Evolutionary conservation across 495 filamentous ascomycete species (phyloP).

Genomic region (Neurospora pannonica): DNA sequence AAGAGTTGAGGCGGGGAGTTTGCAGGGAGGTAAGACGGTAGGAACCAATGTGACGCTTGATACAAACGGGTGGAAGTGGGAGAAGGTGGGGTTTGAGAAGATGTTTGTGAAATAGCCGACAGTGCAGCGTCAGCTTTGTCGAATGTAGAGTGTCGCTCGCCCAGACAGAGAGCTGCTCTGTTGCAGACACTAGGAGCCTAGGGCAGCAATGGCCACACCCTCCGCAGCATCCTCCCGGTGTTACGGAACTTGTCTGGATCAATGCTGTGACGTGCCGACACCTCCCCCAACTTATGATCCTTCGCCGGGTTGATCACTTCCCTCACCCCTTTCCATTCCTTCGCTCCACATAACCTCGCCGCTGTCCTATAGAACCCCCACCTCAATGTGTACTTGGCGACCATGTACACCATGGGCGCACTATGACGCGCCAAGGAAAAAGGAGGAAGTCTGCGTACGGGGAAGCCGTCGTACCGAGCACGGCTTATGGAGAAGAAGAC

Average conservation of each 20-base stretch:
- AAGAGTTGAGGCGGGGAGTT: constrained; percentile 30
- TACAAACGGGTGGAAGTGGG: constrained; percentile 30
- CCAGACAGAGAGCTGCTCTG: background rate
- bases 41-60: constrained; percentile 39
- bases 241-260: constrained; percentile 26
- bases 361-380: constrained; percentile 39
- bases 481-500: constrained; percentile 43
- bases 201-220: background rate
- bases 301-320: constrained; percentile 45
- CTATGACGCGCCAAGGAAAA: constrained; percentile 19
- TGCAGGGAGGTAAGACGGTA: constrained; percentile 37
- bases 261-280: constrained; percentile 37
- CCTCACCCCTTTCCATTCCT: constrained; percentile 17
- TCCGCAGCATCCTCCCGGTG: background rate
- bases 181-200: background rate
- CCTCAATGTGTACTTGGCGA: constrained; percentile 41
- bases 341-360: constrained; percentile 30
- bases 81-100: constrained; percentile 7
- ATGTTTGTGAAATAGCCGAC: constrained; percentile 3
- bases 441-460: constrained; percentile 23
- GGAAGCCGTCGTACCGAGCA: constrained; percentile 31
- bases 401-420: constrained; percentile 39
- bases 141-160: background rate
- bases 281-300: constrained; percentile 35
- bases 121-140: background rate